Base-by-base conservation (phyloP, 495 filamentous ascomycete genomes). In the Podospora didyma region DNA sequence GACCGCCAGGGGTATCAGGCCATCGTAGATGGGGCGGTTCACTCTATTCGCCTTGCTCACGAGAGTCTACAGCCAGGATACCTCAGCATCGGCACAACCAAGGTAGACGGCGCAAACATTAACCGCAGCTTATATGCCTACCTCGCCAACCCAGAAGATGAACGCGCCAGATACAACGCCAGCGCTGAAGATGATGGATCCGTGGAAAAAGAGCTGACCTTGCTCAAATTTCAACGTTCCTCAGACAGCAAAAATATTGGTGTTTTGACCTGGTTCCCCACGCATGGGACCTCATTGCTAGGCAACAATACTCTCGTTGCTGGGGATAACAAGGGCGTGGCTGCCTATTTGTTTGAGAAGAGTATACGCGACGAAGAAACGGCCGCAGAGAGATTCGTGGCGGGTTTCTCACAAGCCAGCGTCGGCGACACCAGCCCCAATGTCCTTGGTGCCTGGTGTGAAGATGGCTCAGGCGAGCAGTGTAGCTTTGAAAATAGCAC, bases 301-400 rank as follows among this genome's bases (percentile, higher is more conserved):
- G 88, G 89, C 54, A 97, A 98, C 70, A 97, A 98, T 67, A 96
- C 90, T 7, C 73, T 97, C 12, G 84, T 96, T 45, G 86, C 91
- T 3, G 94, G 91, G 10, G 93, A 98, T 68, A 98, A 98, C 69
- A 98, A 98, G 72, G 93, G 93, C 14, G 91, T 96, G 4, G 94
- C 93, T 19, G 92, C 93, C 1, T 85, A 86, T 60, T 72, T 94
- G 7, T 89, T 97, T 55, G 93, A 98, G 67, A 80, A 89, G 62
- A 86, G 82, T 46, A 78, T 88, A 11, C 61, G 68, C 3, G 69
- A 65, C 6, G 76, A 81, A 9, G 60, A 68, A 0, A 69, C 75
- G 11, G 82, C 82, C 31, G 79, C 85, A 0, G 81, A 86, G 21
- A 80, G 78, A n/a, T 96, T 92, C 59, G 88, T 98, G 17, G 90